Conservation (phyloP, 768 basidiomycete genomes). For the Floccularia luteovirens region DNA sequence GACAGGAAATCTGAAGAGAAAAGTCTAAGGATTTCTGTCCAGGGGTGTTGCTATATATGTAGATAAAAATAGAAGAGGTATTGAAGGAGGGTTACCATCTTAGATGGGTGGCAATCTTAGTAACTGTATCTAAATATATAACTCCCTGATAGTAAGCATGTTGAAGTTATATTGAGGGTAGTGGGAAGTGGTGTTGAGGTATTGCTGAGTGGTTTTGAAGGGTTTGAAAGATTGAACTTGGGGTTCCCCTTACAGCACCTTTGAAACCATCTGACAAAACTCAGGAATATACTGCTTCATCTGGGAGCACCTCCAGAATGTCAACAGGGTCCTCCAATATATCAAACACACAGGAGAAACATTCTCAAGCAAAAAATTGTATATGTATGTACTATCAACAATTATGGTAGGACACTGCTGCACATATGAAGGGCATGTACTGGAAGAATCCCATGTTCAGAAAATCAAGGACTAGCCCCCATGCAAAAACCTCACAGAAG, state of each 20-base stretch:
- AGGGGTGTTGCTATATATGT: no score
- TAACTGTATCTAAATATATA: no score
- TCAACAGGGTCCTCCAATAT: conserved; percentile 23
- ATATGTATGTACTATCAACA: conserved; percentile 12
- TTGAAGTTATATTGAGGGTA: conserved; percentile 9
- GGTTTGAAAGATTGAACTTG: no score
- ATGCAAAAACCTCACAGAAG: conserved; percentile 12
- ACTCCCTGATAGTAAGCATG: no score
- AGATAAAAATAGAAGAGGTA: no score
- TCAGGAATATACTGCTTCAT: conserved; percentile 24
- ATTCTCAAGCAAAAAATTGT: conserved; percentile 23
- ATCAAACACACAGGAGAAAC: conserved; percentile 22
- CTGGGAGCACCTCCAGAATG: conserved; percentile 24
- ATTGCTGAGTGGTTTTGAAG: no score
- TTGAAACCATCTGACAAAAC: conserved; percentile 14
- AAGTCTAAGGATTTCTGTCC: no score
- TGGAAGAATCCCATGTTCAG: conserved; percentile 11
- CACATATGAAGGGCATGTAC: conserved; percentile 15
- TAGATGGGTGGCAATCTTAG: no score
- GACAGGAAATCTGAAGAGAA: no score
- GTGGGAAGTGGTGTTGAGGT: no score
- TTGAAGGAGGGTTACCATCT: no score
- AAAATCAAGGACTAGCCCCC: conserved; percentile 17
- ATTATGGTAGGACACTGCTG: conserved; percentile 18
- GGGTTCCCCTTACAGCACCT: no score